These are phyloP conservation scores for Xylaria sp. DNA, from an alignment of 2,329 filamentous ascomycete genomes.

Conservation along the genomic window DNA sequence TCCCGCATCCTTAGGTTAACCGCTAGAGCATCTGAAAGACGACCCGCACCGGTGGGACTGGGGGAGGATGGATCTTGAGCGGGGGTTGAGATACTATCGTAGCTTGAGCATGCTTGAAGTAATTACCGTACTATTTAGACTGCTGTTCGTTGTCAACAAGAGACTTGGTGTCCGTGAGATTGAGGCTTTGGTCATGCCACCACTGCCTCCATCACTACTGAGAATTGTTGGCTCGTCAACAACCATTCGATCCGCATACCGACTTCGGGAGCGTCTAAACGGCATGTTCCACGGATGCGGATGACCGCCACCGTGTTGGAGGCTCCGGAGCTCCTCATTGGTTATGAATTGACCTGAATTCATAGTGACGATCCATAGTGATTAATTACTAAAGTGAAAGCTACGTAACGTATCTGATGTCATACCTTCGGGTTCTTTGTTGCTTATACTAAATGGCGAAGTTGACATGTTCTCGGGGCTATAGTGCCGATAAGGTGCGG, in stretches of 20 bases:
- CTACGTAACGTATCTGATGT: slow-evolving; percentile 3
- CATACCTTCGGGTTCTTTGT: slow-evolving; percentile 10
- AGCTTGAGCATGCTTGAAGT: neutral
- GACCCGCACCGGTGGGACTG: slow-evolving; percentile 33
- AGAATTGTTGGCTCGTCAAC: slow-evolving; percentile 1
- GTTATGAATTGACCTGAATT: neutral
- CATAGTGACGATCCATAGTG: neutral
- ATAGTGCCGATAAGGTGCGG: neutral
- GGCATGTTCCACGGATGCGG: slow-evolving; percentile 22
- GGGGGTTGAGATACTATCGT: neutral
- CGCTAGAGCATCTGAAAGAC: slow-evolving; percentile 10
- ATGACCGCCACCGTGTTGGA: slow-evolving; percentile 25
- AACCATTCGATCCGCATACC: slow-evolving; percentile 16
- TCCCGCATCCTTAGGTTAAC: slow-evolving; percentile 26
- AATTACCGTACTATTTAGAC: neutral
- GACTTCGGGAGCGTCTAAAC: slow-evolving; percentile 24
- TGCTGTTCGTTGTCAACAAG: neutral
- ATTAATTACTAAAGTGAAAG: neutral
- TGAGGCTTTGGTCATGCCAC: neutral
- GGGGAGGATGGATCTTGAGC: slow-evolving; percentile 18
- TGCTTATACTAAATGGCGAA: neutral
- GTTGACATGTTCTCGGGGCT: neutral
- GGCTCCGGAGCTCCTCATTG: slow-evolving; percentile 15
- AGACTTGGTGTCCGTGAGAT: neutral
- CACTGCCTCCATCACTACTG: neutral